Conservation (phyloP, 345 rosid species). For the Turnera subulata region DNA sequence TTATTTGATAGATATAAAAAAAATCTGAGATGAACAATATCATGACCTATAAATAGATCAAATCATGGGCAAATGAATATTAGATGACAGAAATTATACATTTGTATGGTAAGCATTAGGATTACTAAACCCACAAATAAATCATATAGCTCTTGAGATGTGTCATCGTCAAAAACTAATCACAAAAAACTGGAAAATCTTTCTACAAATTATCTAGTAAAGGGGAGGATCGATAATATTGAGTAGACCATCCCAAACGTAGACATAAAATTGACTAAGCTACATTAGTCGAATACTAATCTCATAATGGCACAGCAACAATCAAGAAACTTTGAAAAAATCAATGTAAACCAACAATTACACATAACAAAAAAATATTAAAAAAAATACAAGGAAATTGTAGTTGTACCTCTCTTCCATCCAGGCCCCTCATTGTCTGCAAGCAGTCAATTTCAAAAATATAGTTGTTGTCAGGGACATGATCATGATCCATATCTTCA, state of each 20-base stretch:
- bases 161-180: too few species aligned
- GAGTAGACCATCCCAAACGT: too few species aligned
- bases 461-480: constrained; percentile 57
- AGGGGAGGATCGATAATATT: too few species aligned
- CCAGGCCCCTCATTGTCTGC: constrained; percentile 88
- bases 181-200: too few species aligned
- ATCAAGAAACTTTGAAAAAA: not conserved
- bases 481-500: constrained; percentile 68
- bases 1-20: not conserved
- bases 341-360: not conserved
- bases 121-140: not conserved
- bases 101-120: too few species aligned
- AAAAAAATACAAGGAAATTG: not conserved
- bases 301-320: not conserved
- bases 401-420: constrained; percentile 68
- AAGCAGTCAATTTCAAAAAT: constrained; percentile 92
- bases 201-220: too few species aligned
- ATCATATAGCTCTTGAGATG: too few species aligned
- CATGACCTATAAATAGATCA: too few species aligned
- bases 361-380: not conserved
- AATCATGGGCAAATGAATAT: too few species aligned
- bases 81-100: too few species aligned
- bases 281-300: not conserved
- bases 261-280: too few species aligned
- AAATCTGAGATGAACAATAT: not conserved